These are phyloP conservation scores for Phaffomyces antillensis DNA, from an alignment of 805 yeast species.

Conservation along the genomic window DNA sequence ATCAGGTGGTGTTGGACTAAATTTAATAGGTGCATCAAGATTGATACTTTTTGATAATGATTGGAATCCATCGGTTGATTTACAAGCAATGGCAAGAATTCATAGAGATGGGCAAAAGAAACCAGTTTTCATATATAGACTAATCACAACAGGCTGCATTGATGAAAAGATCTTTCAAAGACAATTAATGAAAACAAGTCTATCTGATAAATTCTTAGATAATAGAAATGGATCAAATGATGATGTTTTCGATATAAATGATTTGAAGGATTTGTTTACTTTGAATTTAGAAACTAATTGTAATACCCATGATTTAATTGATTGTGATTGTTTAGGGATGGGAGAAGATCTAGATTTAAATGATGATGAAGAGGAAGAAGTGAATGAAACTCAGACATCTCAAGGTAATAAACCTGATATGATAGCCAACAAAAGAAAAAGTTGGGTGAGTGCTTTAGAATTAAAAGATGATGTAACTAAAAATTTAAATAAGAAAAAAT, in stretches of 20 bases:
- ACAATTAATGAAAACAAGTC: constrained; percentile 74
- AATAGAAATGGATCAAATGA: constrained; percentile 38
- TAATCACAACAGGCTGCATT: constrained; percentile 81
- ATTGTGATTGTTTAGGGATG: constrained; percentile 52
- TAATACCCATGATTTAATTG: constrained; percentile 73
- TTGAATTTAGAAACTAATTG: constrained; percentile 42
- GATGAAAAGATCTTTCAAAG: constrained; percentile 94
- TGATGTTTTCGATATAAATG: constrained; percentile 62
- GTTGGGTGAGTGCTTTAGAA: constrained; percentile 20
- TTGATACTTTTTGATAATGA: constrained; percentile 84
- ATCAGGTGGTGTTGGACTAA: constrained; percentile 91
- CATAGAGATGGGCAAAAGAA: constrained; percentile 88
- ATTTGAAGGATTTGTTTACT: constrained; percentile 69
- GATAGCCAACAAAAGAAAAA: not conserved
- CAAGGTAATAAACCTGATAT: not conserved
- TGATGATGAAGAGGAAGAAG: constrained; percentile 17
- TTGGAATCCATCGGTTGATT: constrained; percentile 92
- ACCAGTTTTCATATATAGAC: constrained; percentile 74
- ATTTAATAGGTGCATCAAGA: constrained; percentile 84
- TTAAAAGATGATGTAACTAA: constrained; percentile 10
- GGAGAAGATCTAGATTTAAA: constrained; percentile 32
- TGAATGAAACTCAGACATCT: constrained; percentile 8
- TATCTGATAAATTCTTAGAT: constrained; percentile 66
- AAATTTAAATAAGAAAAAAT: constrained; percentile 26
- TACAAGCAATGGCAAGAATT: constrained; percentile 93